These are phyloP conservation scores for Fusarium chlamydosporum DNA, from an alignment of 2,329 filamentous ascomycete genomes.

Conservation along the genomic window DNA sequence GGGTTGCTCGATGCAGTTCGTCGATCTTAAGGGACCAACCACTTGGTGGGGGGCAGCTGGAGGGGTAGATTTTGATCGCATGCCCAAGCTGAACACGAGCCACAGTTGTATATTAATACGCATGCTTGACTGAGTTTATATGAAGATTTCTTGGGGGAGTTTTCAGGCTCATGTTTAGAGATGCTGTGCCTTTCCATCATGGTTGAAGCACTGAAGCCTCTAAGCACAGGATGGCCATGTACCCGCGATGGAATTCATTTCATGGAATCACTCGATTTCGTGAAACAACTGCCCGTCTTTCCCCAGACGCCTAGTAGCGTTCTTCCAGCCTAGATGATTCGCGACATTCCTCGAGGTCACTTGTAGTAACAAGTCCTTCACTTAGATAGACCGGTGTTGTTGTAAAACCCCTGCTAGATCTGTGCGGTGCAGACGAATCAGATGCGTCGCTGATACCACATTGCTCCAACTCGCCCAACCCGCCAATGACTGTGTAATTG, in stretches of 20 bases:
- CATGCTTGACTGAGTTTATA: neutral
- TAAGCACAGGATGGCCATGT: neutral
- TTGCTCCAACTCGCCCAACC: constrained; percentile 43
- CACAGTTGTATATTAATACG: constrained; percentile 28
- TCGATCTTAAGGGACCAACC: constrained; percentile 39
- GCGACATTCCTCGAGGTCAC: constrained; percentile 19
- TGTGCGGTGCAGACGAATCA: constrained; percentile 43
- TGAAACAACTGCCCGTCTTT: constrained; percentile 12
- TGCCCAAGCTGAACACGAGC: constrained; percentile 26
- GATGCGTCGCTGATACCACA: constrained; percentile 45
- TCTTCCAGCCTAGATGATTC: constrained; percentile 30
- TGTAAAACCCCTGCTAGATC: constrained; percentile 29
- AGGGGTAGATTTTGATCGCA: constrained; percentile 48
- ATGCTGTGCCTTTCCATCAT: neutral
- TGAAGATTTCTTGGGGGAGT: neutral
- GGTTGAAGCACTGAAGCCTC: neutral
- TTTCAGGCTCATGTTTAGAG: neutral
- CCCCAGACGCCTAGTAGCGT: constrained; percentile 6
- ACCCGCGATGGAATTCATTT: neutral
- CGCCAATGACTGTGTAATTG: constrained; percentile 20
- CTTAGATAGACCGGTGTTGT: constrained; percentile 36
- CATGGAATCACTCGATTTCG: constrained; percentile 33
- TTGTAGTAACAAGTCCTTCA: constrained; percentile 23
- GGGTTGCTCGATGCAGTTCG: constrained; percentile 52
- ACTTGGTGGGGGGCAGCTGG: constrained; percentile 50